phyloP scores from a whole-genome alignment of 164 flowering plant genomes.

The Vitis rotundifolia region DNA sequence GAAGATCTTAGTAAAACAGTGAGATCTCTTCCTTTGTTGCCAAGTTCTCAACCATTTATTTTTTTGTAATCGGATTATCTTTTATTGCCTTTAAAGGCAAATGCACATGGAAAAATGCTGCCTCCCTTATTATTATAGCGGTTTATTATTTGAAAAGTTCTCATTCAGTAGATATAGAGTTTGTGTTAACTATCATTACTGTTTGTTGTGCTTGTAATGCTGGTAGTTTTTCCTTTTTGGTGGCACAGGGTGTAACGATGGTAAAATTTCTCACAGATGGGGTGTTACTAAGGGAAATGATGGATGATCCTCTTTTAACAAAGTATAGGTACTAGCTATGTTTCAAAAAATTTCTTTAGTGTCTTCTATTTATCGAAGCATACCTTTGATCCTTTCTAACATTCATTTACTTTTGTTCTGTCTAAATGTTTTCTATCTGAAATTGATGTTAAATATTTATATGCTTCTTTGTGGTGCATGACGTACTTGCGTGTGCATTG shows the following conservation, averaged over 20 bases:
- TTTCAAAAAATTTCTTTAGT: neutral
- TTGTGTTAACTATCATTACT: neutral
- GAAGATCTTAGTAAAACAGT: conserved; percentile 80
- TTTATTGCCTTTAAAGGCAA: neutral
- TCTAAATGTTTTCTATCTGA: neutral
- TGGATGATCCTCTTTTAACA: conserved; percentile 98
- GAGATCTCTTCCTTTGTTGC: conserved; percentile 15
- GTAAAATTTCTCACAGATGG: conserved; percentile 97
- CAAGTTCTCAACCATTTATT: neutral
- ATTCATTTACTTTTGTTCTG: neutral
- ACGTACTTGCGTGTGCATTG: no score
- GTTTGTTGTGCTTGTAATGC: neutral
- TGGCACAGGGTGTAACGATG: conserved; percentile 63
- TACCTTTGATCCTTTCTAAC: neutral
- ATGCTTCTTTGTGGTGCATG: no score
- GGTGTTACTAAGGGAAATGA: conserved; percentile 92
- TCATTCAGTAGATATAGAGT: neutral
- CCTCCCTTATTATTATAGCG: neutral
- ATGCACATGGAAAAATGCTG: neutral
- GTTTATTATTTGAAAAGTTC: neutral
- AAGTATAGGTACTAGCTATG: conserved; percentile 65
- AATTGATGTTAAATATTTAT: neutral
- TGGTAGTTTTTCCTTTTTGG: conserved; percentile 17
- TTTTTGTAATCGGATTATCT: neutral
- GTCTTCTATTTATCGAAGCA: neutral